Evolutionary conservation across 495 filamentous ascomycete genomes (phyloP).

Genomic region (Aspergillus sparsus): DNA sequence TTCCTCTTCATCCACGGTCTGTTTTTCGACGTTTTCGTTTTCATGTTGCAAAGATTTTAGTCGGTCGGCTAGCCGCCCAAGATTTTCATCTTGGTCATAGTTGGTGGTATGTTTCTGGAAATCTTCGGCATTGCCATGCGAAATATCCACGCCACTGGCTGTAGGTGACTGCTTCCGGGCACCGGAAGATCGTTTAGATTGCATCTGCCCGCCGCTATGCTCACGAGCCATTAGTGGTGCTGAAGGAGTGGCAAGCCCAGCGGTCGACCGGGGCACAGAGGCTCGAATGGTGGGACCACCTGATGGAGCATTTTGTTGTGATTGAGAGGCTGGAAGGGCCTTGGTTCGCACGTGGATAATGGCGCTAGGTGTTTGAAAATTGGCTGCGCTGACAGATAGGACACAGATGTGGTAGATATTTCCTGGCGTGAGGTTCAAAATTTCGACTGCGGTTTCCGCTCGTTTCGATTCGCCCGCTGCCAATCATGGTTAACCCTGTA

Average conservation of each 20-base stretch:
- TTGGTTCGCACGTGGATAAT: slow-evolving; percentile 79
- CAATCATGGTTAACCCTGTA: slow-evolving; percentile 21
- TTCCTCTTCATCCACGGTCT: slow-evolving; percentile 63
- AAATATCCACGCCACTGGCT: slow-evolving; percentile 54
- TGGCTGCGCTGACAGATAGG: slow-evolving; percentile 81
- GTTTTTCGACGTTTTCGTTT: slow-evolving; percentile 70
- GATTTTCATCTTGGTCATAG: slow-evolving; percentile 42
- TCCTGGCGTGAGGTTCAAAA: slow-evolving; percentile 78
- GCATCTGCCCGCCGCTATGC: slow-evolving; percentile 54
- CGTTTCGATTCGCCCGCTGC: slow-evolving; percentile 83
- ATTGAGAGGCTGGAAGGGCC: slow-evolving; percentile 53
- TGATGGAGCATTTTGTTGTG: slow-evolving; percentile 51
- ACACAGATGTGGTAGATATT: slow-evolving; percentile 92
- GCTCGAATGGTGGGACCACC: slow-evolving; percentile 45
- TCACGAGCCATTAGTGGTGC: slow-evolving; percentile 64
- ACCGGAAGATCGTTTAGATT: slow-evolving; percentile 64
- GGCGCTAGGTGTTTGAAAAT: slow-evolving; percentile 86
- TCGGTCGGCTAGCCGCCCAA: slow-evolving; percentile 64
- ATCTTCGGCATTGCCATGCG: slow-evolving; percentile 38
- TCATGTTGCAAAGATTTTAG: slow-evolving; percentile 73
- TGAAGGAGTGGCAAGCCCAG: slow-evolving; percentile 54
- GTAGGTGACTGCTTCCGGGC: slow-evolving; percentile 78
- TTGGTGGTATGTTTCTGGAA: slow-evolving; percentile 34
- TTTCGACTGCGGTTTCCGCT: slow-evolving; percentile 85
- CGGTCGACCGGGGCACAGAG: slow-evolving; percentile 49